Conservation (phyloP, 2,329 filamentous ascomycete genomes). For the Trichoderma afroharzianum region DNA sequence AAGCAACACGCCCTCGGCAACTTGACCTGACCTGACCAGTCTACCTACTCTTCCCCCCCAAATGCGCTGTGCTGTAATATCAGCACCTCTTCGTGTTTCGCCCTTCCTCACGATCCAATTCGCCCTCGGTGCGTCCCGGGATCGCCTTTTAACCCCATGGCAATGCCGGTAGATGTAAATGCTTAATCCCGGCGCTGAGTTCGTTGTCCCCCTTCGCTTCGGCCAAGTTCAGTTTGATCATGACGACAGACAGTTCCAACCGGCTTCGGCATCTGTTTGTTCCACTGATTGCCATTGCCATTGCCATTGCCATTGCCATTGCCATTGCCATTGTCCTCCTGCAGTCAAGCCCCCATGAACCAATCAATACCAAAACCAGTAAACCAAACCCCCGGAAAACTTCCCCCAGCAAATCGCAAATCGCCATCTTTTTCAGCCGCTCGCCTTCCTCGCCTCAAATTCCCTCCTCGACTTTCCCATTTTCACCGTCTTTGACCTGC, state of each 20-base stretch:
- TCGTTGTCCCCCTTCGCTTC: not conserved
- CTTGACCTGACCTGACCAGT: not conserved
- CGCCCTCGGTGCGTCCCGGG: conserved; percentile 15
- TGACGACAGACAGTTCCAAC: not conserved
- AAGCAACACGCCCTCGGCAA: not conserved
- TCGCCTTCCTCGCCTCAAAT: not conserved
- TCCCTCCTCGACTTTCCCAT: not conserved
- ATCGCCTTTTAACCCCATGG: conserved; percentile 13
- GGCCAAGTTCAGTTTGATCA: not conserved
- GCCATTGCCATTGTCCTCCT: not conserved
- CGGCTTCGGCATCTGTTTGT: not conserved
- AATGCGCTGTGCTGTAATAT: not conserved
- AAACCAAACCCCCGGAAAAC: not conserved
- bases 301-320: too few relatives aligned
- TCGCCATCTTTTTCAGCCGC: not conserved
- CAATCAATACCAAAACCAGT: not conserved
- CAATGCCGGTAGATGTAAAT: conserved; percentile 16
- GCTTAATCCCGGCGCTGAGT: conserved; percentile 4
- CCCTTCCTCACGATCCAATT: conserved; percentile 4
- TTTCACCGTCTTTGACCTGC: not conserved
- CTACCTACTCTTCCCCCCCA: not conserved
- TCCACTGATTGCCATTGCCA: not conserved
- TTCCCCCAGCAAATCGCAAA: not conserved
- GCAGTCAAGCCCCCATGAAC: not conserved
- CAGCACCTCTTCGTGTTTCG: not conserved